Evolutionary conservation across 805 yeast species (phyloP).

Genomic region (Scheffersomyces amazonensis): DNA sequence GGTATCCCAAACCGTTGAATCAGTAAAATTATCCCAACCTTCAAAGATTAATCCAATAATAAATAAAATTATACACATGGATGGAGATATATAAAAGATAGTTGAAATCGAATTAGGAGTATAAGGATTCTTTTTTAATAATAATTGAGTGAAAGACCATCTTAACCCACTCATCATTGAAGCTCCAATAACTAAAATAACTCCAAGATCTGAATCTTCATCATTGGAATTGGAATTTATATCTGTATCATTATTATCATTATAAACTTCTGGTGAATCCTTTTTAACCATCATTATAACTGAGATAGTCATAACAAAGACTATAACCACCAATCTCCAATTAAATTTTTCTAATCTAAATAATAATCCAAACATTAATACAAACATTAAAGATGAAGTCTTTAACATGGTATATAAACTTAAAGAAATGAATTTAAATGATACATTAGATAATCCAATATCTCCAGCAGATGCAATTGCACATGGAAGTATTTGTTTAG

Average conservation of each 20-base stretch:
- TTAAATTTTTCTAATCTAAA: slow-evolving; percentile 76
- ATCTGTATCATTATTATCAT: neutral
- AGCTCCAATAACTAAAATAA: slow-evolving; percentile 70
- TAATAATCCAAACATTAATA: slow-evolving; percentile 79
- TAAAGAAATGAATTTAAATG: slow-evolving; percentile 74
- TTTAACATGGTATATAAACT: slow-evolving; percentile 91
- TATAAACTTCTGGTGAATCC: slow-evolving; percentile 4
- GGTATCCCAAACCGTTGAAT: slow-evolving; percentile 62
- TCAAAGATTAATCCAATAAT: slow-evolving; percentile 66
- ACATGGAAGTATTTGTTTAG: slow-evolving; percentile 71
- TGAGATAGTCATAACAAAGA: slow-evolving; percentile 75
- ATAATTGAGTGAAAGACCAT: slow-evolving; percentile 91
- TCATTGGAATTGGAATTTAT: slow-evolving; percentile 5
- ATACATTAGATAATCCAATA: slow-evolving; percentile 87
- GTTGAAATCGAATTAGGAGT: slow-evolving; percentile 79
- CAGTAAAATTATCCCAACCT: slow-evolving; percentile 53
- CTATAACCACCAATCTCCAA: slow-evolving; percentile 65
- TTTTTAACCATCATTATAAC: slow-evolving; percentile 81
- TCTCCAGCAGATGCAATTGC: slow-evolving; percentile 88
- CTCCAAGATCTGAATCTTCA: slow-evolving; percentile 48
- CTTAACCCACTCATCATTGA: slow-evolving; percentile 84
- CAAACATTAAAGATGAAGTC: slow-evolving; percentile 85
- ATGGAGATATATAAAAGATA: slow-evolving; percentile 79
- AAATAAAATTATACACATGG: slow-evolving; percentile 67
- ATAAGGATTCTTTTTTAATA: slow-evolving; percentile 55